A percentile compares a stretch with the other conserved stretches of the same genome.
phyloP scores from a whole-genome alignment of 2,329 filamentous ascomycete species.

The Aspergillus sp. region DNA sequence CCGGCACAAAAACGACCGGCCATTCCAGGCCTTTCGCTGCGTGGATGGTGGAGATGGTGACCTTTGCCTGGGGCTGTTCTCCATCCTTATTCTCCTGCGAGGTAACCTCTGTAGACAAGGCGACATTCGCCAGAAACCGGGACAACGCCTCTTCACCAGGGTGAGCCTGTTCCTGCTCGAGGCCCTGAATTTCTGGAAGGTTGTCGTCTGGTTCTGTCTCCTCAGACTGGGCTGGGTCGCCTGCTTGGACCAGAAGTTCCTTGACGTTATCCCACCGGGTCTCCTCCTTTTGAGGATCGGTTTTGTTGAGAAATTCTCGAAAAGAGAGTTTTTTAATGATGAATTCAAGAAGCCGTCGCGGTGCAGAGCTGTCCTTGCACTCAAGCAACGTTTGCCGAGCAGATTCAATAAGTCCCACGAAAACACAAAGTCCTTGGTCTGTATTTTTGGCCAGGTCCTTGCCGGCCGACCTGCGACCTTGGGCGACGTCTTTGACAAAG shows the following conservation, averaged over 20 bases:
- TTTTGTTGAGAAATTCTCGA: constrained; percentile 66
- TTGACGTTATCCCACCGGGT: constrained; percentile 82
- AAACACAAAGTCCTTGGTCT: constrained; percentile 52
- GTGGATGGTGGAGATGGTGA: constrained; percentile 95
- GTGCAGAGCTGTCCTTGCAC: constrained; percentile 33
- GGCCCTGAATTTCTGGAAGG: constrained; percentile 63
- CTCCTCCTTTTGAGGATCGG: constrained; percentile 70
- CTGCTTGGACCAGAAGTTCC: constrained; percentile 76
- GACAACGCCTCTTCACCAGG: constrained; percentile 61
- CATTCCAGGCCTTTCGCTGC: constrained; percentile 94
- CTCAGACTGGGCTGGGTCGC: constrained; percentile 56
- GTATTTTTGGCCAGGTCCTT: constrained; percentile 54
- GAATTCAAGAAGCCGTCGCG: constrained; percentile 49
- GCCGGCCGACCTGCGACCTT: constrained; percentile 47
- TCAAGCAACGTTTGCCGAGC: constrained; percentile 51
- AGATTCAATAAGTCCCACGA: constrained; percentile 58
- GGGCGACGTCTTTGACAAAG: constrained; percentile 57
- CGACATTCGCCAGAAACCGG: constrained; percentile 83
- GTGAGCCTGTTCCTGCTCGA: constrained; percentile 56
- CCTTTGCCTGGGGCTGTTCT: constrained; percentile 49
- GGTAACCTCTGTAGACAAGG: constrained; percentile 71
- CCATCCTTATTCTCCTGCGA: constrained; percentile 50
- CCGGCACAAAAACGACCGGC: constrained; percentile 91
- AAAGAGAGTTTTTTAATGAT: constrained; percentile 65
- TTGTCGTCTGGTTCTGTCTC: constrained; percentile 51